Percentiles rank a stretch among this genome's conserved stretches.
Evolutionary conservation across 1,139 yeast genomes (phyloP).

Genomic region (Candida sanyaensis): DNA sequence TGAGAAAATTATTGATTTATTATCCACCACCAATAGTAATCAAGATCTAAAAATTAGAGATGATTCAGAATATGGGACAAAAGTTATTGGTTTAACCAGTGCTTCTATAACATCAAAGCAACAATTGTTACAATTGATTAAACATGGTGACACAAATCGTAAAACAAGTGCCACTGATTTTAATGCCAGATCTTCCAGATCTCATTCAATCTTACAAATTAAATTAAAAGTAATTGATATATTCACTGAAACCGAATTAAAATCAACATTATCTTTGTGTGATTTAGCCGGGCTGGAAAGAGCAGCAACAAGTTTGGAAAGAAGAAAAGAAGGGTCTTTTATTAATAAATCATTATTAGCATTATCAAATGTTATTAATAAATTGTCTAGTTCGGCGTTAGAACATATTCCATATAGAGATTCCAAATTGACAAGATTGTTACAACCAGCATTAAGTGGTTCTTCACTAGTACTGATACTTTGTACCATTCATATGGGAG

Average conservation of each 20-base stretch:
- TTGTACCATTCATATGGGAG: constrained; percentile 77
- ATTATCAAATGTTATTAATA: constrained; percentile 83
- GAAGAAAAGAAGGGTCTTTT: constrained; percentile 90
- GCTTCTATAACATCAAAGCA: constrained; percentile 55
- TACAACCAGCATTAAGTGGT: constrained; percentile 93
- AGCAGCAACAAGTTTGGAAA: constrained; percentile 77
- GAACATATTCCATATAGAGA: constrained; percentile 90
- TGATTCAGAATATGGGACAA: constrained; percentile 70
- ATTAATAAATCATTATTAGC: constrained; percentile 90
- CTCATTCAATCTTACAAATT: constrained; percentile 88
- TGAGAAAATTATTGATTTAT: constrained; percentile 76
- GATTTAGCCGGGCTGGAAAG: constrained; percentile 96
- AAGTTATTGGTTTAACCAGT: constrained; percentile 73
- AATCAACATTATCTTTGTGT: constrained; percentile 79
- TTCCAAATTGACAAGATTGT: constrained; percentile 80
- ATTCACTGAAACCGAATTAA: constrained; percentile 40
- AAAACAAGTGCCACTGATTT: constrained; percentile 89
- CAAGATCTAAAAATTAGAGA: constrained; percentile 73
- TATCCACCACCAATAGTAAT: constrained; percentile 15
- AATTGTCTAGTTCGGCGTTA: constrained; percentile 51
- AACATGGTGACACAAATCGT: constrained; percentile 71
- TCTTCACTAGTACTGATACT: constrained; percentile 81
- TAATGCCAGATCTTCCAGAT: constrained; percentile 82
- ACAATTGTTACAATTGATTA: constrained; percentile 63
- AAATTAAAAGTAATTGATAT: constrained; percentile 50